These are phyloP conservation scores for Pachyrhizus erosus DNA, from an alignment of 306 rosid species.

Conservation along the genomic window DNA sequence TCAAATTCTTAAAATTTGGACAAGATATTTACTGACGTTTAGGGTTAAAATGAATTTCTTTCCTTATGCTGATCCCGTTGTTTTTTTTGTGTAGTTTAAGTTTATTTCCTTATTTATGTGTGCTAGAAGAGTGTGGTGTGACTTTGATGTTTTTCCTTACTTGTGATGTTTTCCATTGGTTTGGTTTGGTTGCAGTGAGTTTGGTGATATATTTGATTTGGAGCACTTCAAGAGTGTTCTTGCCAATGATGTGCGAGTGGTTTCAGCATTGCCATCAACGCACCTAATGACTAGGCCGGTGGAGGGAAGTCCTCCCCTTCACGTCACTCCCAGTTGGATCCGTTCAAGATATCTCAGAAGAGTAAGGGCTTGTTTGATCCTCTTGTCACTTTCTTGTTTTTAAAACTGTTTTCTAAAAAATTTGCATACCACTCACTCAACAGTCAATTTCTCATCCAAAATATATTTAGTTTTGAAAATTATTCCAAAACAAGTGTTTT, in stretches of 20 bases:
- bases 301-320: conserved; percentile 85
- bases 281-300: conserved; percentile 83
- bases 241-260: conserved; percentile 77
- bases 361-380: conserved; percentile 33
- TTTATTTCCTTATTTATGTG: conserved; percentile 13
- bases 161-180: conserved; percentile 10
- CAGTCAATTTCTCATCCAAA: not conserved
- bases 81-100: not conserved
- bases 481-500: not conserved
- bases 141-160: conserved; percentile 18
- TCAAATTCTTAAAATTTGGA: not conserved
- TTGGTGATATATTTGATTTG: conserved; percentile 93
- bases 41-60: not conserved
- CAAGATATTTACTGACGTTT: too few relatives aligned
- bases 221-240: conserved; percentile 88
- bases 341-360: conserved; percentile 76
- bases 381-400: not conserved
- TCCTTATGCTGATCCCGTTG: not conserved
- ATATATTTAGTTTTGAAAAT: not conserved
- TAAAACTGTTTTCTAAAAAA: not conserved
- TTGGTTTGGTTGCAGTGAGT: conserved; percentile 75
- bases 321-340: conserved; percentile 84
- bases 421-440: not conserved
- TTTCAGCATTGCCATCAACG: conserved; percentile 89
- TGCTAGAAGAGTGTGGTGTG: not conserved